Percentiles rank a stretch among this genome's conserved stretches.
phyloP scores from a whole-genome alignment of 495 filamentous ascomycete species.

The Chaetomium tenue region DNA sequence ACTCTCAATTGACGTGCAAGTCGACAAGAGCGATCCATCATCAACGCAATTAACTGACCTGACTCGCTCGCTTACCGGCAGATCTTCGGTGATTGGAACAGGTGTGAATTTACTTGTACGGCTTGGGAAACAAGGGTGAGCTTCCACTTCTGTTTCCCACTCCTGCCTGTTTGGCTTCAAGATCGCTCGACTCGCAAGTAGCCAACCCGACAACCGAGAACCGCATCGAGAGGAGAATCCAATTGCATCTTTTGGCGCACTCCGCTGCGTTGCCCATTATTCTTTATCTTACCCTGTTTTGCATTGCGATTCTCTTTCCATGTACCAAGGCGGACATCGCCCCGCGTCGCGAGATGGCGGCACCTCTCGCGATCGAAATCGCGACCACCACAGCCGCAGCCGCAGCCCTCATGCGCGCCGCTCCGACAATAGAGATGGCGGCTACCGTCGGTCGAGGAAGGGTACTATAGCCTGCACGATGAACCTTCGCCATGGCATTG shows the following conservation, averaged over 20 bases:
- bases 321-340: slow-evolving; percentile 29
- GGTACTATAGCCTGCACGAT: slow-evolving; percentile 41
- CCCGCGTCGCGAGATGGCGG: slow-evolving; percentile 26
- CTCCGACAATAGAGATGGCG: slow-evolving; percentile 33
- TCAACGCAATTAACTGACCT: not conserved
- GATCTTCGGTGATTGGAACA: slow-evolving; percentile 1
- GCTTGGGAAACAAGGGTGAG: slow-evolving; percentile 14
- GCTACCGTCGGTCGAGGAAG: slow-evolving; percentile 46
- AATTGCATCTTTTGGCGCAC: not conserved
- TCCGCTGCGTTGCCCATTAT: not conserved
- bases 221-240: not conserved
- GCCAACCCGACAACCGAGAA: not conserved
- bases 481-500: slow-evolving; percentile 19
- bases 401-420: slow-evolving; percentile 27
- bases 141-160: not conserved
- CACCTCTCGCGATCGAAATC: slow-evolving; percentile 25
- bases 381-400: slow-evolving; percentile 16
- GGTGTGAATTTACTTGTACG: not conserved
- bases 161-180: slow-evolving; percentile 21
- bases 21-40: not conserved
- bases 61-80: too few species aligned
- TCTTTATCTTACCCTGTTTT: slow-evolving; percentile 19
- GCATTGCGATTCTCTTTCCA: slow-evolving; percentile 6
- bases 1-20: not conserved
- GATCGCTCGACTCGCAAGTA: not conserved